Evolutionary conservation across 148 eudicot genomes (phyloP).

Genomic region (Dianthus caryophyllus): DNA sequence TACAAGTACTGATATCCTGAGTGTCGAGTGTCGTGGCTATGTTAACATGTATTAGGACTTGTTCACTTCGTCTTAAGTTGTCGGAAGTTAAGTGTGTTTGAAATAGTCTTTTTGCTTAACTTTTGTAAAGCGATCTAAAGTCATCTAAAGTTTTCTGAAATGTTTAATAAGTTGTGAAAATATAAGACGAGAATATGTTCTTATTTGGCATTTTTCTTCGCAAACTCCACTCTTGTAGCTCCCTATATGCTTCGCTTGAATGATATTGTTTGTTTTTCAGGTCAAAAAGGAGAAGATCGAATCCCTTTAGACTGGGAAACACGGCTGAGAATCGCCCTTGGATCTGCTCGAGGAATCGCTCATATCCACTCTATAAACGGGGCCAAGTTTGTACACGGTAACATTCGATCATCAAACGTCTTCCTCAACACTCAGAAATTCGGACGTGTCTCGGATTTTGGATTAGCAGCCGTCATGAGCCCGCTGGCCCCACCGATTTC

Average conservation of each 20-base stretch:
- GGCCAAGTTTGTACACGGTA: constrained; percentile 80
- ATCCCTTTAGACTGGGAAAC: constrained; percentile 79
- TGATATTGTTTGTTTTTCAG: constrained; percentile 31
- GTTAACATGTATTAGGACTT: too few relatives aligned
- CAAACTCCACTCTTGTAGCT: too few relatives aligned
- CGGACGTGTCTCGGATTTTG: constrained; percentile 72
- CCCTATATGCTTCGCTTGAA: not conserved
- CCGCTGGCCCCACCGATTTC: constrained; percentile 63
- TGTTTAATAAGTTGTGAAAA: too few relatives aligned
- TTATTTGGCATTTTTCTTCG: too few relatives aligned
- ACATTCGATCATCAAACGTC: constrained; percentile 74
- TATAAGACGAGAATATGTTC: too few relatives aligned
- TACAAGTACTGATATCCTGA: too few relatives aligned
- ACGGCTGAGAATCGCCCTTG: constrained; percentile 57
- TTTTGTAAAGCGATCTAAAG: too few relatives aligned
- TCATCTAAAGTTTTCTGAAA: too few relatives aligned
- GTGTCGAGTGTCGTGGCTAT: too few relatives aligned
- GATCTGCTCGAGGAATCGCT: constrained; percentile 77
- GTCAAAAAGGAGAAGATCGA: constrained; percentile 58
- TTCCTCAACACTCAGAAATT: constrained; percentile 55
- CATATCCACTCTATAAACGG: constrained; percentile 52
- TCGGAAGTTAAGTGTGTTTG: too few relatives aligned
- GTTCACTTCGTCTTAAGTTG: too few relatives aligned
- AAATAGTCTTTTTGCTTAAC: too few relatives aligned
- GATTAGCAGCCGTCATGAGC: constrained; percentile 64